phyloP scores from a whole-genome alignment of 2,329 filamentous ascomycete species.

The Diplodia scrobiculata region DNA sequence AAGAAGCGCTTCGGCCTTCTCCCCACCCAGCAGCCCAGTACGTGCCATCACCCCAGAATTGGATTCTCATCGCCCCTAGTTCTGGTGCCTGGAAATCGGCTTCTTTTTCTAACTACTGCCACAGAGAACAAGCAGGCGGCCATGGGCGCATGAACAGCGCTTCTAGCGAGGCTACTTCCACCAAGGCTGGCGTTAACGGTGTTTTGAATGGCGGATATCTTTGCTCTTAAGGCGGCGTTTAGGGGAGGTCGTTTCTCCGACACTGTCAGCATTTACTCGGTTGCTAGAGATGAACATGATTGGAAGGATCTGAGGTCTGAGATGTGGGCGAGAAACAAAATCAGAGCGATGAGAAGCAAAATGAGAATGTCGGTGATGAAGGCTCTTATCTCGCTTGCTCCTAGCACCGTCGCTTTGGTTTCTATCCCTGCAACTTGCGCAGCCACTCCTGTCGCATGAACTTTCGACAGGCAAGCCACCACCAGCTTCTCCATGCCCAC shows the following conservation, averaged over 20 bases:
- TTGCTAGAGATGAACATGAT: neutral
- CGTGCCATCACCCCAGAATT: neutral
- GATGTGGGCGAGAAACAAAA: neutral
- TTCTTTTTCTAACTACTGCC: neutral
- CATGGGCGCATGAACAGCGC: neutral
- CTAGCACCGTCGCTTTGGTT: neutral
- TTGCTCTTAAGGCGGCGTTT: neutral
- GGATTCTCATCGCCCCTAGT: neutral
- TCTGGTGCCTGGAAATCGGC: neutral
- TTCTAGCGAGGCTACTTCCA: neutral
- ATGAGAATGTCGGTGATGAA: neutral
- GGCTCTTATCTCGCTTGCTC: neutral
- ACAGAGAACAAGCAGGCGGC: conserved; percentile 22
- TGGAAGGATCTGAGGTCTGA: neutral
- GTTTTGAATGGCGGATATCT: conserved; percentile 1
- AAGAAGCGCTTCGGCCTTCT: conserved; percentile 92
- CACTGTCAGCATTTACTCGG: neutral
- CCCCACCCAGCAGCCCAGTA: conserved; percentile 78
- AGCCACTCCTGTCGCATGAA: neutral
- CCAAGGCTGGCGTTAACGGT: conserved; percentile 5
- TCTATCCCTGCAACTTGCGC: no score
- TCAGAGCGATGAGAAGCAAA: neutral
- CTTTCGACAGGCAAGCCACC: neutral
- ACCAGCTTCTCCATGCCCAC: neutral
- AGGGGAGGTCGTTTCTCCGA: neutral